A percentile compares a stretch with the other conserved stretches of the same genome.
phyloP scores from a whole-genome alignment of 495 filamentous ascomycete species.

The Copromyces sp. region DNA sequence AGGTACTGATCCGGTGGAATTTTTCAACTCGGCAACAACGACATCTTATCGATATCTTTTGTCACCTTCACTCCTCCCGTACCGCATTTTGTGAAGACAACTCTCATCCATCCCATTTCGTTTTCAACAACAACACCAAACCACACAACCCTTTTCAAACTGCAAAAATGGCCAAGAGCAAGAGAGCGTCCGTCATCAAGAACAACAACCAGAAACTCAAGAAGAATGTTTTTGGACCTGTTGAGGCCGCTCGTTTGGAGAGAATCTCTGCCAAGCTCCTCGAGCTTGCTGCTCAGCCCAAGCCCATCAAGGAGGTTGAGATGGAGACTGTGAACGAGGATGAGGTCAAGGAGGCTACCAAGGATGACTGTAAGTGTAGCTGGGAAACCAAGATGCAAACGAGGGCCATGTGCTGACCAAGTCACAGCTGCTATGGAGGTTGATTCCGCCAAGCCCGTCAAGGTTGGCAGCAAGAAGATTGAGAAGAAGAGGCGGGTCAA shows the following conservation, averaged over 20 bases:
- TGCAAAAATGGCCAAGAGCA: slow-evolving; percentile 69
- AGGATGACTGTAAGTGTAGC: slow-evolving; percentile 27
- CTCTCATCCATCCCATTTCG: neutral
- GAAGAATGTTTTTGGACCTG: slow-evolving; percentile 66
- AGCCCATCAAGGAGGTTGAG: slow-evolving; percentile 33
- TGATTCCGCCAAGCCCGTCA: slow-evolving; percentile 28
- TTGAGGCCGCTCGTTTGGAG: slow-evolving; percentile 62
- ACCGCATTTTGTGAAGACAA: neutral
- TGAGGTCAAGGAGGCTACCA: slow-evolving; percentile 12
- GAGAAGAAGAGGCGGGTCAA: slow-evolving; percentile 36
- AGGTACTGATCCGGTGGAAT: neutral
- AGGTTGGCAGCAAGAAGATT: slow-evolving; percentile 27
- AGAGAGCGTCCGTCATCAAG: slow-evolving; percentile 64
- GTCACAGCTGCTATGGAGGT: slow-evolving; percentile 35
- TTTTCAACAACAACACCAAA: neutral
- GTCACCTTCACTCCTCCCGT: neutral
- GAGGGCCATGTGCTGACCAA: neutral
- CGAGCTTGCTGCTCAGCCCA: slow-evolving; percentile 61
- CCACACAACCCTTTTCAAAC: neutral
- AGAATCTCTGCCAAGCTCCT: slow-evolving; percentile 72
- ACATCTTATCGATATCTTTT: neutral
- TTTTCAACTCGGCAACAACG: neutral
- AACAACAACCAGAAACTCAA: slow-evolving; percentile 67
- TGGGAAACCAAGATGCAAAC: neutral
- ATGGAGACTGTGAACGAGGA: slow-evolving; percentile 18